phyloP scores from a whole-genome alignment of 768 basidiomycete genomes.

The Aureoboletus auriporus region DNA sequence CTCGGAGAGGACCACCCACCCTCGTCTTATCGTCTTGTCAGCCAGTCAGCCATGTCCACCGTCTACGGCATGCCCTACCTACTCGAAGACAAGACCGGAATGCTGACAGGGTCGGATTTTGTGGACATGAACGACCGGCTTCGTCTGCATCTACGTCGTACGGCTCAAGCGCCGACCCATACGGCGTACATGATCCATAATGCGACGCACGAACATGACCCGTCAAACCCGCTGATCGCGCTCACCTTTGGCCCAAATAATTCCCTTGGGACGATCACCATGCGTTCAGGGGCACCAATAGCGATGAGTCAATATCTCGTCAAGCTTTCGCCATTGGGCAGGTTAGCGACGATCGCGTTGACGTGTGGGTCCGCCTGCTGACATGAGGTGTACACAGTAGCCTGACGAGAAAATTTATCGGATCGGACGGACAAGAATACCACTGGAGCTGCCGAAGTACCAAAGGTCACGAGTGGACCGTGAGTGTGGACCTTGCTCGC shows the following conservation, averaged over 20 bases:
- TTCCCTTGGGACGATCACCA: conserved; percentile 49
- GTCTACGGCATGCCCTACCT: conserved; percentile 57
- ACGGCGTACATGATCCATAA: conserved; percentile 55
- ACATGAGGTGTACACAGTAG: conserved; percentile 31
- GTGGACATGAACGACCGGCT: conserved; percentile 62
- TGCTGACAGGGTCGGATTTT: conserved; percentile 52
- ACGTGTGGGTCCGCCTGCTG: neutral
- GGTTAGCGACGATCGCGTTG: conserved; percentile 32
- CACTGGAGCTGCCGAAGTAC: conserved; percentile 50
- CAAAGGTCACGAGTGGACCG: conserved; percentile 61
- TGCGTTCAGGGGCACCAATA: conserved; percentile 34
- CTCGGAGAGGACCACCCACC: neutral
- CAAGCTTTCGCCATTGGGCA: conserved; percentile 36
- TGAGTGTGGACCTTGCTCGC: conserved; percentile 29
- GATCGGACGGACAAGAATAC: conserved; percentile 58
- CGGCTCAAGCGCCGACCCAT: conserved; percentile 37
- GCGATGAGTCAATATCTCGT: conserved; percentile 53
- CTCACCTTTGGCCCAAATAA: conserved; percentile 50
- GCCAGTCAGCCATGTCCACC: conserved; percentile 27
- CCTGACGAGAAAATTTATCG: conserved; percentile 48
- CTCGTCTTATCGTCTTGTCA: conserved; percentile 4
- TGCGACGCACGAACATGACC: conserved; percentile 20
- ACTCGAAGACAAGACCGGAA: conserved; percentile 61
- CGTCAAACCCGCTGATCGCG: conserved; percentile 39
- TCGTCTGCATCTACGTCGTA: conserved; percentile 46